Base-by-base conservation (phyloP, 2,329 filamentous ascomycete species). In the Ophiostoma sp. region DNA sequence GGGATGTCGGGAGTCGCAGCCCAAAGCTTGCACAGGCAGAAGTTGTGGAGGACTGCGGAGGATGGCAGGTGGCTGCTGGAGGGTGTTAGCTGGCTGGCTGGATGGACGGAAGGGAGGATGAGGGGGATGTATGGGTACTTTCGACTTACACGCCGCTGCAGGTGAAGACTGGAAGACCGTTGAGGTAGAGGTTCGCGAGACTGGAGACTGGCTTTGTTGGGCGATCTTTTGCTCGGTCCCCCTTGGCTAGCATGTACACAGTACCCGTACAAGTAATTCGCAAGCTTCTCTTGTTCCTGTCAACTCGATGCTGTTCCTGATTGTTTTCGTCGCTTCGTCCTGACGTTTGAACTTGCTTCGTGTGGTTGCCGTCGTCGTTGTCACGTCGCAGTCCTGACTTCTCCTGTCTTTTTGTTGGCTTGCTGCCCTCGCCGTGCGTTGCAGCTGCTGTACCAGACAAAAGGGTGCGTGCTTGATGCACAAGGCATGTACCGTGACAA, bases 61-160 rank as follows among this genome's bases (percentile, higher is more conserved):
- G 31, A 59, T 39, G 33, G 50, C 68, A 22, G 50, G n/a, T 39
- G 31, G 22, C 33, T 66, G 39, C 45, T 70, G 66, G 59, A 69
- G 45, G 42, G 50, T 28, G 33, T 61, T 64, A 17, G 33, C n/a
- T 48, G 11, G 36, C n/a, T 48, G 11, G 57, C 42, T 73, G 72
- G 75, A 33, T 73, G 69, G 72, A 72, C 64, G 72, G 72, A 75
- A 74, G 75, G 72, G 57, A 50, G 69, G 42, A 19, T 19, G 28
- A 45, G 42, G 48, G 52, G 12, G 61, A 74, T 61, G 72, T 72
- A 72, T 31, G 19, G 52, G 69, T 74, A 74, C 72, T 68, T 73
- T 17, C 57, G 52, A 52, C 64, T 55, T 61, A 55, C 42, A 72
- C 45, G 68, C 2, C 17, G 17, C 5, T 59, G 31, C 55, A 52